Base-by-base conservation (phyloP, 345 rosid genomes). In the Bruguiera sexangula region DNA sequence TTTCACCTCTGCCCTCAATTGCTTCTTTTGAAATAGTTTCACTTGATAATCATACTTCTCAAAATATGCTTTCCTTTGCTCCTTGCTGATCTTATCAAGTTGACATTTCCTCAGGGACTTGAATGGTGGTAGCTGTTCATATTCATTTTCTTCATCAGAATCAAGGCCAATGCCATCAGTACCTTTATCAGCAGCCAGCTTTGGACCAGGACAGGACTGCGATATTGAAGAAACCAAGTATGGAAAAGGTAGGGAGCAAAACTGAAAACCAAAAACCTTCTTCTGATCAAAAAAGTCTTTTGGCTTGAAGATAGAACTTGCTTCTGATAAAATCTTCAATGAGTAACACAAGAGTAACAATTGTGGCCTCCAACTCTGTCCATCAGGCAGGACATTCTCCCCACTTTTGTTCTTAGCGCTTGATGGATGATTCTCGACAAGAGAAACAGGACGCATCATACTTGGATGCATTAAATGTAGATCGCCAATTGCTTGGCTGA, bases 311-410 rank as follows among this genome's bases (percentile, higher is more conserved):
- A 73, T 39, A 22, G 77, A 51, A 61, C 37, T 72, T 4, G 83
- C 81, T 73, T 87, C 83, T 4, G 85, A 75, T 68, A 80, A 62
- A 21, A 72, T 81, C 74, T 90, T 93, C 79, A 84, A 32, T 7
- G 90, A 83, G 73, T 76, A 90, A 70, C 96, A 86, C 36, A 83
- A 64, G 22, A 87, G 80, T 71, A 93, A 27, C 24, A 90, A 70
- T 36, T 89, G 87, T 21, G 82, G 21, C 75, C 84, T 84, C 96
- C 98, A 87, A 16, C 51, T 65, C 67, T 79, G 76, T 20, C 85
- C 84, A 66, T 71, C 76, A 15, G 78, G 82, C 43, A 82, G 84
- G 72, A 83, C 53, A 55, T 57, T 66, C 60, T 82, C 74, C 3
- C 75, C 73, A 15, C 62, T 68, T 71, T 68, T 32, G 32, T 77